phyloP scores from a whole-genome alignment of 306 rosid species.

The Mimosa bimucronata region DNA sequence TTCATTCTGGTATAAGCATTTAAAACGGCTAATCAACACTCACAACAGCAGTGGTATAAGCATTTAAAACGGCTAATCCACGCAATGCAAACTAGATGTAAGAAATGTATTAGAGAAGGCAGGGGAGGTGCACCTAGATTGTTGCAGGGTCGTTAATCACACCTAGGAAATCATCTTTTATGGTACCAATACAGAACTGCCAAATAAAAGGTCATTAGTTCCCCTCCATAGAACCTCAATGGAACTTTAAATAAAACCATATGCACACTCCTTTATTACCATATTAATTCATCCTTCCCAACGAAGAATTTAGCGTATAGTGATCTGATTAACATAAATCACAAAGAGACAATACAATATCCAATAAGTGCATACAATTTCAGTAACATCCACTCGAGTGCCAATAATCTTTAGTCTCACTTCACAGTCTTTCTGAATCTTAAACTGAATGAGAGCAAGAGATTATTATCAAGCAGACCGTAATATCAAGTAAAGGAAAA shows the following conservation, averaged over 20 bases:
- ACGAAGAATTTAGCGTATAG: slow-evolving; percentile 23
- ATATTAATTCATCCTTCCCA: slow-evolving; percentile 17
- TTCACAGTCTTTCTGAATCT: slow-evolving; percentile 97
- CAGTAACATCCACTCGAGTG: slow-evolving; percentile 94
- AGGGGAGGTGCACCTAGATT: slow-evolving; percentile 38
- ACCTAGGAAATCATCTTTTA: slow-evolving; percentile 96
- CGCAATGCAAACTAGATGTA: no score
- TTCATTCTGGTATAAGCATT: no score
- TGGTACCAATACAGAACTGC: slow-evolving; percentile 98
- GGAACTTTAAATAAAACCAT: not conserved
- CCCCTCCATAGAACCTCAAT: not conserved
- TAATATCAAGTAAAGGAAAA: no score
- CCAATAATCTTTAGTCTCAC: slow-evolving; percentile 96
- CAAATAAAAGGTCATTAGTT: not conserved
- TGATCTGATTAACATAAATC: slow-evolving; percentile 11
- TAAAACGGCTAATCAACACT: no score
- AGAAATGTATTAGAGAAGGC: not conserved
- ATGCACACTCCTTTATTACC: slow-evolving; percentile 3
- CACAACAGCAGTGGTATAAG: no score
- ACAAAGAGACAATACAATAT: slow-evolving; percentile 29
- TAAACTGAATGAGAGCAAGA: slow-evolving; percentile 60
- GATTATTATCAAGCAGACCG: no score
- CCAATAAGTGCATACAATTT: slow-evolving; percentile 65
- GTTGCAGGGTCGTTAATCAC: slow-evolving; percentile 89
- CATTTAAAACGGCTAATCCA: no score